Evolutionary conservation across 805 yeast species (phyloP).

Genomic region (Metschnikowia borealis): DNA sequence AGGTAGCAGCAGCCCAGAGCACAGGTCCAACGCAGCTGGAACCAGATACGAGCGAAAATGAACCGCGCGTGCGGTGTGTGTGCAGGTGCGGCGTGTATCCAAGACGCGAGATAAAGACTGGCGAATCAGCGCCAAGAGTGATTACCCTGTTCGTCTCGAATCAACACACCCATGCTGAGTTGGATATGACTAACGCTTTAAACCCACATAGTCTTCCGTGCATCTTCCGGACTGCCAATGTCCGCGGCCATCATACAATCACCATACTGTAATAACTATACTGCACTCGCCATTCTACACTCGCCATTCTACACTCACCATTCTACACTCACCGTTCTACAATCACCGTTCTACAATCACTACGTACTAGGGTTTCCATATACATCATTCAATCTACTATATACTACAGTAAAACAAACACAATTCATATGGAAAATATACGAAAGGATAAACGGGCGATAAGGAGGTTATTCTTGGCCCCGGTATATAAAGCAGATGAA

Average conservation of each 20-base stretch:
- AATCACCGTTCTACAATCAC: too few relatives aligned
- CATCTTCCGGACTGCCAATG: not conserved
- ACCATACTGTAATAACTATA: too few relatives aligned
- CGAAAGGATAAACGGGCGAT: not conserved
- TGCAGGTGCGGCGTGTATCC: not conserved
- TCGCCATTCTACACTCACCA: too few relatives aligned
- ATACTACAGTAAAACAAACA: not conserved
- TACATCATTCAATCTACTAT: not conserved
- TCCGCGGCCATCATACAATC: too few relatives aligned
- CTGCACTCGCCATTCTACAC: too few relatives aligned
- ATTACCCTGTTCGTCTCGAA: not conserved
- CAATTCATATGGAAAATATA: not conserved
- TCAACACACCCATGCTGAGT: not conserved
- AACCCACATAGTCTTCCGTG: not conserved
- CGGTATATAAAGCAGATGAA: not conserved
- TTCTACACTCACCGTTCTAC: too few relatives aligned
- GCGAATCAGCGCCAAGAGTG: not conserved
- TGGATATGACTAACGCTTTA: too few relatives aligned
- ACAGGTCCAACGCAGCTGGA: not conserved
- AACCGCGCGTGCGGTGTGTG: not conserved
- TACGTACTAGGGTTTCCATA: too few relatives aligned
- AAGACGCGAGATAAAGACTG: constrained; percentile 1
- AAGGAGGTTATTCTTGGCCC: not conserved
- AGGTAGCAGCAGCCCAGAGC: not conserved
- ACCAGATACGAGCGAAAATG: constrained; percentile 1